Evolutionary conservation across 306 rosid species (phyloP).

Genomic region (Vicia villosa): DNA sequence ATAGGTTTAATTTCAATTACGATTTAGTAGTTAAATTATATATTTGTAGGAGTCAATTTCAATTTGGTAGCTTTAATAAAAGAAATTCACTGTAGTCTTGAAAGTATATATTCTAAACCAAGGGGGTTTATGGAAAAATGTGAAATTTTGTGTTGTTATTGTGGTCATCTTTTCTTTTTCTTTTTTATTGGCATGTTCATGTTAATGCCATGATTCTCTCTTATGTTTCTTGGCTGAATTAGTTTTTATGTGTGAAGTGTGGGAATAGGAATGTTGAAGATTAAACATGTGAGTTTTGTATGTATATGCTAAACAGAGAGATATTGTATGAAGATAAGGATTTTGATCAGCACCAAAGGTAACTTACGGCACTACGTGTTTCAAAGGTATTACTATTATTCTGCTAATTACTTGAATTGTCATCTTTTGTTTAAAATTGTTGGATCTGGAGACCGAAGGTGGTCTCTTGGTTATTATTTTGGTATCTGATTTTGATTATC

Average conservation of each 20-base stretch:
- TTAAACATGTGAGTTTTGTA: constrained; percentile 8
- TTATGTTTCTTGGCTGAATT: constrained; percentile 10
- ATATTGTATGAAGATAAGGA: constrained; percentile 96
- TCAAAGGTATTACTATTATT: constrained; percentile 68
- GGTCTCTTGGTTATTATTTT: too few species aligned
- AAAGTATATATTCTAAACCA: not conserved
- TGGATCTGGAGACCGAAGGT: too few species aligned
- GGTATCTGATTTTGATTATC: too few species aligned
- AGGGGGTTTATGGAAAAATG: not conserved
- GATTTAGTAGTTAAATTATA: not conserved
- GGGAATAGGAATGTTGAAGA: constrained; percentile 13
- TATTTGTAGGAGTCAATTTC: not conserved
- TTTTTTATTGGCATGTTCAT: not conserved
- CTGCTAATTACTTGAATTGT: constrained; percentile 31
- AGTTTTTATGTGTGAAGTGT: not conserved
- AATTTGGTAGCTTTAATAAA: too few species aligned
- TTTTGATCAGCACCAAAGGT: constrained; percentile 82
- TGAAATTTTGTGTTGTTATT: not conserved
- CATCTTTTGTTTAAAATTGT: not conserved
- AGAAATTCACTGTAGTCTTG: not conserved
- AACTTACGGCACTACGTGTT: constrained; percentile 87
- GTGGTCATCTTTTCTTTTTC: not conserved
- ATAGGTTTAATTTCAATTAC: constrained; percentile 1
- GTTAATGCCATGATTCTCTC: not conserved
- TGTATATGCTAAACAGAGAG: constrained; percentile 55